phyloP scores from a whole-genome alignment of 2,329 filamentous ascomycete species.

The Hortaea sp. region DNA sequence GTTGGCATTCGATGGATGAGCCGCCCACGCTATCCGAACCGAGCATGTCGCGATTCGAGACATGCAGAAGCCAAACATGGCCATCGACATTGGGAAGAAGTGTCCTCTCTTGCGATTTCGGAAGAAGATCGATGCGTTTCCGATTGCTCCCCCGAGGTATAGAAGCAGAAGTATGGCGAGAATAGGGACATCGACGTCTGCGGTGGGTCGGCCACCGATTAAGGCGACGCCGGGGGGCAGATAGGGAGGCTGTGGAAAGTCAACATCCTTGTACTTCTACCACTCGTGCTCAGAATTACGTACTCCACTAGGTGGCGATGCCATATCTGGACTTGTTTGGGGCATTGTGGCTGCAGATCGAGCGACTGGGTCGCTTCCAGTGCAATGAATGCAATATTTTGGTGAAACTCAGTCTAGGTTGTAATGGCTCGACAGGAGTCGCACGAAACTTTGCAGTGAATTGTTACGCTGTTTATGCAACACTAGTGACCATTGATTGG shows the following conservation, averaged over 20 bases:
- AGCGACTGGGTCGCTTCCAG: not conserved
- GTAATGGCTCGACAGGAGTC: too few relatives aligned
- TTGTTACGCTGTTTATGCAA: not conserved
- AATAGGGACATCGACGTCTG: slow-evolving; percentile 31
- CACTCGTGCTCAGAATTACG: not conserved
- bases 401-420: not conserved
- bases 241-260: slow-evolving; percentile 18
- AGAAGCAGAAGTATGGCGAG: slow-evolving; percentile 32
- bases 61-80: slow-evolving; percentile 36
- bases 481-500: not conserved
- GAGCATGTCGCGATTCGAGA: slow-evolving; percentile 30
- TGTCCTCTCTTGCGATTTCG: slow-evolving; percentile 28
- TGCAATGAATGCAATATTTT: not conserved
- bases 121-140: slow-evolving; percentile 34
- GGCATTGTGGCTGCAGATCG: not conserved
- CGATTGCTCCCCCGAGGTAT: slow-evolving; percentile 29
- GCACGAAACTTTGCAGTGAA: not conserved
- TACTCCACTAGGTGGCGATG: not conserved
- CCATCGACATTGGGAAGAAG: slow-evolving; percentile 31
- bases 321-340: not conserved
- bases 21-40: slow-evolving; percentile 25
- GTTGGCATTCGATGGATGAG: slow-evolving; percentile 17
- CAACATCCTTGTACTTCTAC: not conserved
- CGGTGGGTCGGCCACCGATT: slow-evolving; percentile 29
- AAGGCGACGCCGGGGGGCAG: slow-evolving; percentile 14